Base-by-base conservation (phyloP, 768 basidiomycete species). In the Suillus subluteus region DNA sequence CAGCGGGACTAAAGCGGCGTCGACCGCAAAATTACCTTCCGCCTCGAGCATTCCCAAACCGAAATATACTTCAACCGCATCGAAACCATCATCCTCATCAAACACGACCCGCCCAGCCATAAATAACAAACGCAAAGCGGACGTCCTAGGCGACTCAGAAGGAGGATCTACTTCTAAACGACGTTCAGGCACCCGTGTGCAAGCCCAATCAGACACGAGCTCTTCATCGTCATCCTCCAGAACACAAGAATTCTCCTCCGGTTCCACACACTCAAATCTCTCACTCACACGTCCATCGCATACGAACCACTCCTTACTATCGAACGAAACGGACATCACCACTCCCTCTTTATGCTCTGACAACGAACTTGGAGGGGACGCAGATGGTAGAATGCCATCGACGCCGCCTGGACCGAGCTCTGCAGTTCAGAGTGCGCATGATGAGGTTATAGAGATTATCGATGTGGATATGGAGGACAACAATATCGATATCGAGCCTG, bases 281-380 rank as follows among this genome's bases (percentile, higher is more conserved):
- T 43, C 41, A 30, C 59, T 61, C 18, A 5, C 12, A 43, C 26
- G 26, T 12, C 59, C 40, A 30, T 43, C 59, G 18, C 59, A 21
- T 11, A 16, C 38, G 8, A 59, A 59, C 16, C 38, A 61, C 40
- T 61, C 58, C 23, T 41, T 71, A 7, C 11, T n/a, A 58, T 56
- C 70, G 26, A 78, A 76, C 16, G 82, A 80, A 61, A 79, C 80
- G 2, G 82, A 82, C 46, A 65, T 81, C 23, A 79, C 82, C 1
- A 93, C 91, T 0, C 91, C 91, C 0, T 92, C 91, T 0, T 79
- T 93, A 18, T 90, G 86, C 71, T 92, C 91, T 4, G 91, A 93
- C 72, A 89, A 90, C 65, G 90, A 88, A 46, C 82, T 75, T 43
- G 79, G 86, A 40, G 71, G 70, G 12, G 84, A 84, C 41, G 79